phyloP scores from a whole-genome alignment of 2,329 filamentous ascomycete species.

The Lasiodiplodia sp. region DNA sequence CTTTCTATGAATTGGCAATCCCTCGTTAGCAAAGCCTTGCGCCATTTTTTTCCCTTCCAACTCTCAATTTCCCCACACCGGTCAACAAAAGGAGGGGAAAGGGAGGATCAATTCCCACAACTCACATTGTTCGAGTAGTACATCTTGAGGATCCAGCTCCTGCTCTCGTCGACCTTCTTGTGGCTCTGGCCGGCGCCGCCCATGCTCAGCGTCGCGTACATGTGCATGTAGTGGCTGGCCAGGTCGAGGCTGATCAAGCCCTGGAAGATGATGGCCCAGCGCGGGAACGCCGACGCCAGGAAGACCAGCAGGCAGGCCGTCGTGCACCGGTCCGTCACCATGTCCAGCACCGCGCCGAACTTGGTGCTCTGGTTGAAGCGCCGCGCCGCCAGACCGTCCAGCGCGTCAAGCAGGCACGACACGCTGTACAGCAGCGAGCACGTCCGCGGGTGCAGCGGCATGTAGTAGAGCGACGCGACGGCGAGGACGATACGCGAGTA shows the following conservation, averaged over 20 bases:
- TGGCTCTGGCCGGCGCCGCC: slow-evolving; percentile 81
- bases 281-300: slow-evolving; percentile 90
- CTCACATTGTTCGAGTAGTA: slow-evolving; percentile 97
- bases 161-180: slow-evolving; percentile 89
- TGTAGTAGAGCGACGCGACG: slow-evolving; percentile 94
- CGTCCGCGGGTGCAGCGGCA: slow-evolving; percentile 97
- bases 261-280: slow-evolving; percentile 95
- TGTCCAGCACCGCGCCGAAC: slow-evolving; percentile 96
- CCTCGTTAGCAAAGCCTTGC: slow-evolving; percentile 17
- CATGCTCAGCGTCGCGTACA: slow-evolving; percentile 94
- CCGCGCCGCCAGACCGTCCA: slow-evolving; percentile 92
- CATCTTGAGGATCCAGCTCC: slow-evolving; percentile 88
- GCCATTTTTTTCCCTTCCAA: no score
- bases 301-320: slow-evolving; percentile 95
- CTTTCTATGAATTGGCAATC: slow-evolving; percentile 64
- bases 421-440: slow-evolving; percentile 91
- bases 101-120: slow-evolving; percentile 29
- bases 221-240: slow-evolving; percentile 98
- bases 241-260: slow-evolving; percentile 90
- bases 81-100: not conserved
- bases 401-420: slow-evolving; percentile 92
- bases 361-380: slow-evolving; percentile 88
- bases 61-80: not conserved
- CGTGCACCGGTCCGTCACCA: slow-evolving; percentile 98
- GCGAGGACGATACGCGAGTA: slow-evolving; percentile 65